Evolutionary conservation across 2,329 filamentous ascomycete genomes (phyloP).

Genomic region (Neofusicoccum ribis): DNA sequence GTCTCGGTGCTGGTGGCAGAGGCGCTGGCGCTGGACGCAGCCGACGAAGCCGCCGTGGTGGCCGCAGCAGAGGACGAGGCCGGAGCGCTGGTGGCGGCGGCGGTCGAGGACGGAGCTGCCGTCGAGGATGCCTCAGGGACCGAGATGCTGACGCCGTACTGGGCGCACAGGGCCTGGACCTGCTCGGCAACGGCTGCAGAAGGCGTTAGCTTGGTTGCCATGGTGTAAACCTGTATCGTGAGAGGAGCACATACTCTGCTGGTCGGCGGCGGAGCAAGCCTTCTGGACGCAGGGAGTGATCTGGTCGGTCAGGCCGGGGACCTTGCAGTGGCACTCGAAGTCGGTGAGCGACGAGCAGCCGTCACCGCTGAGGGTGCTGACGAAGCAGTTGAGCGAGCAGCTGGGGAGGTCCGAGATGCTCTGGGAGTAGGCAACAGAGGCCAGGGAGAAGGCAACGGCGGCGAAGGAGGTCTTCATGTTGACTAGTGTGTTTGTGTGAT

Average conservation of each 20-base stretch:
- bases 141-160: slow-evolving; percentile 32
- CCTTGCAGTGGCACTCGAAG: slow-evolving; percentile 53
- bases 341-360: slow-evolving; percentile 49
- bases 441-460: slow-evolving; percentile 43
- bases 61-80: not conserved
- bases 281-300: slow-evolving; percentile 51
- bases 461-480: slow-evolving; percentile 41
- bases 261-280: slow-evolving; percentile 42
- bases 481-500: slow-evolving; percentile 10
- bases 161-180: slow-evolving; percentile 35
- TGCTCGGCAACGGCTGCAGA: slow-evolving; percentile 28
- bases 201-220: not conserved
- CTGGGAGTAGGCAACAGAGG: slow-evolving; percentile 49
- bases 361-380: slow-evolving; percentile 42
- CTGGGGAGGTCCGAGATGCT: slow-evolving; percentile 43
- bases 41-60: slow-evolving; percentile 20
- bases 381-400: slow-evolving; percentile 51
- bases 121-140: slow-evolving; percentile 26
- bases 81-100: slow-evolving; percentile 19
- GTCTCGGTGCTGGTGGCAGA: slow-evolving; percentile 4
- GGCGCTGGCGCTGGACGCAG: not conserved
- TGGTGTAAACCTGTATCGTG: not conserved
- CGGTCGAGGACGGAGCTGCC: slow-evolving; percentile 22
- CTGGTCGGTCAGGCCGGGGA: slow-evolving; percentile 42
- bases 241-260: slow-evolving; percentile 35